Evolutionary conservation across 306 rosid species (phyloP), one percentile per base, ranked within the genome.

Genomic region (Rosa multiflora): DNA sequence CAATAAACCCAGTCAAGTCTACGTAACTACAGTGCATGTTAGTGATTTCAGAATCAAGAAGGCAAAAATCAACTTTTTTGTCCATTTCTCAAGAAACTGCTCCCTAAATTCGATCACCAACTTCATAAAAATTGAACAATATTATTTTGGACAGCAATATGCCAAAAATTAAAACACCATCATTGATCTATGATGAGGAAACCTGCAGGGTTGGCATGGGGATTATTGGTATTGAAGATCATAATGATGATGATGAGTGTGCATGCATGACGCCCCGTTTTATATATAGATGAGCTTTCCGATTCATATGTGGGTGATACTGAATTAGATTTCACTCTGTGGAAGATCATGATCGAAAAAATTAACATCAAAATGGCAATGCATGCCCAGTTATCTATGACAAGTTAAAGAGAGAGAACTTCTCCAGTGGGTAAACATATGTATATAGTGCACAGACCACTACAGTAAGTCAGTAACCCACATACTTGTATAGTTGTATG

Each of bases 381-480:
- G 49, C 49, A 40, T 67, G 49, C 72, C 49, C 47, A 9, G 72
- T 67, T 67, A 67, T 64, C 23, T 39, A 67, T 48, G 48, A 40
- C 70, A 64, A 9, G 63, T 56, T 56, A 20, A 53, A 7, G 44
- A 63, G 8, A 18, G 59, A 53, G 5, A 53, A 6, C 59, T 18
- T 63, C 69, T 6, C 43, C 0, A 21, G 35, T 58, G 64, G 13
- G 64, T 58, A 21, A n/a, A 58, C 32, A n/a, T 8, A 58, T 32
- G 37, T 2, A 53, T 5, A 17, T 51, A 13, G 6, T 17, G 0
- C 8, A 53, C n/a, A 53, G 8, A 18, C 52, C 14, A 47, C 15
- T 47, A 11, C 15, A 47, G 4, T 47, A 47, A 47, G 52, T 46
- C 13, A 46, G 49, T 47, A 47, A 47, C 52, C 52, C 52, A 11